A percentile compares a stretch with the other conserved stretches of the same genome.
Conservation (phyloP, 768 basidiomycete species). For the Boletus tylopilopsis region DNA sequence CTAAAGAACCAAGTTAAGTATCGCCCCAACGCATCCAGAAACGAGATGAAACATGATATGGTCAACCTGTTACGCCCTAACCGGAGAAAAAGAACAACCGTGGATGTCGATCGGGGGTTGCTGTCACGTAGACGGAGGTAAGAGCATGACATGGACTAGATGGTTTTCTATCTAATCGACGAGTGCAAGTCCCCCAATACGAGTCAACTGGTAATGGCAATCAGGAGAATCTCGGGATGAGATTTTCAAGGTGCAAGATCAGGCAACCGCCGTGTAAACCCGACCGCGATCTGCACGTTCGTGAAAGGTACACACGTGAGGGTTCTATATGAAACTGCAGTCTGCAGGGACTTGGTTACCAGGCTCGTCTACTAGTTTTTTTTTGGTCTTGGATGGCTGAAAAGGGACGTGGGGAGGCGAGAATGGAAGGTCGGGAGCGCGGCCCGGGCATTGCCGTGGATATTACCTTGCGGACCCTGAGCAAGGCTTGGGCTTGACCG, state of each 20-base stretch:
- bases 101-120: slow-evolving; percentile 1
- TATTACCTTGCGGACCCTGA: not conserved
- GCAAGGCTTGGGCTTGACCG: not conserved
- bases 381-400: slow-evolving; percentile 10
- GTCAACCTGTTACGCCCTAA: not conserved
- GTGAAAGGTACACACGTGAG: not conserved
- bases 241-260: not conserved
- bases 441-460: slow-evolving; percentile 20
- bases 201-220: not conserved
- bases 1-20: no score
- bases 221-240: slow-evolving; percentile 17
- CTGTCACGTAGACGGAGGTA: not conserved
- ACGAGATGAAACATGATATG: not conserved
- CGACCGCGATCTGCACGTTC: slow-evolving; percentile 15
- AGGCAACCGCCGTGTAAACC: slow-evolving; percentile 10
- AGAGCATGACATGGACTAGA: slow-evolving; percentile 1
- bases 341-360: not conserved
- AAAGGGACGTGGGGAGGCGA: slow-evolving; percentile 3
- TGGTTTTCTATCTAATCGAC: no score
- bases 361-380: not conserved
- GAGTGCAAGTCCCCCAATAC: not conserved
- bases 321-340: not conserved
- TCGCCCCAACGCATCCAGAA: not conserved
- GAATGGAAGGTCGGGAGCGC: slow-evolving; percentile 15
- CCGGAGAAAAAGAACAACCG: not conserved